Evolutionary conservation across 495 filamentous ascomycete genomes (phyloP), one percentile per base, ranked within the genome.

Genomic region (Daldinia bambusicola): DNA sequence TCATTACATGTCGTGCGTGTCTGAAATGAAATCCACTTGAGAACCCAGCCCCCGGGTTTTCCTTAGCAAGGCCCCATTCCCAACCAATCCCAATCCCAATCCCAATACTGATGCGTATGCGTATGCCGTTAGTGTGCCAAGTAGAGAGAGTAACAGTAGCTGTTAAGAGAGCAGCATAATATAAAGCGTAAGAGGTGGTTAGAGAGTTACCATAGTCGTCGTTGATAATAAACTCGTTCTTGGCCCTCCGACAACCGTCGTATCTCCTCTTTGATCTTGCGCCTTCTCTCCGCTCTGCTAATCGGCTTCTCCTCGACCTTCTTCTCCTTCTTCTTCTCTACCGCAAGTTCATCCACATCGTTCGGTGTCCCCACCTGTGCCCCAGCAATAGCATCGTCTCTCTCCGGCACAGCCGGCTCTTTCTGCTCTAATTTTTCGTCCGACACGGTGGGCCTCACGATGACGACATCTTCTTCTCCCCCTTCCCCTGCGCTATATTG

Each of bases 211-310:
- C 79, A 84, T 69, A 83, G 69, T 38, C 84, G 69, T 55, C 84
- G 77, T 58, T 82, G 82, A 63, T 84, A 85, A 41, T 83, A 82
- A 9, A 81, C 80, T 22, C 73, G 77, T 41, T 79, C 64, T 16
- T 77, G 74, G 9, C 78, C 79, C 61, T 81, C 76, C 9, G 83
- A 76, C 40, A 81, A 72, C 59, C 74, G 77, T 65, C 79, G 69
- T 12, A 87, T 83, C 66, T 87, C 82, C 37, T 85, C 84, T 68
- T 83, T 84, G 56, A 87, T 87, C 14, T 76, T 74, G 61, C 74
- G 76, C 61, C 85, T 78, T 66, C 85, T 81, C 70, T 84, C 83
- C 1, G 81, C 83, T 61, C 79, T 71, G 63, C 81, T 86, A 10
- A 87, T 55, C 3, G 76, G 74, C 43, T 78, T 79, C 53, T 79